Conservation (phyloP, 768 basidiomycete species). For the Clitopilus hobsonii region DNA sequence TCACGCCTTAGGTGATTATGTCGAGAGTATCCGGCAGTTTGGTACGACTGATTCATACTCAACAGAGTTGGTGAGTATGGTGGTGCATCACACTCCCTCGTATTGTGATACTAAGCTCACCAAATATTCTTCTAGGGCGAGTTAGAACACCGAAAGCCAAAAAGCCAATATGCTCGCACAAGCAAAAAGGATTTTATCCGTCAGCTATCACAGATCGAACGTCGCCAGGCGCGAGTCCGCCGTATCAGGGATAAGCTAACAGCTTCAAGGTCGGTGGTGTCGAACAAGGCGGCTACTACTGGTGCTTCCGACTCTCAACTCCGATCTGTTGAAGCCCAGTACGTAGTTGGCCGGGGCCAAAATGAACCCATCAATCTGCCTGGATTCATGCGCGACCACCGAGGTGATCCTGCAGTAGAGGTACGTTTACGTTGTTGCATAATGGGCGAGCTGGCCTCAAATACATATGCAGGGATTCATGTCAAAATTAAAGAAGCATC, state of each 20-base stretch:
- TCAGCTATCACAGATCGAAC: conserved; percentile 18
- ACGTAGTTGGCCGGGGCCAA: background rate
- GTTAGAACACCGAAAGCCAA: conserved; percentile 26
- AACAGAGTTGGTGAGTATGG: conserved; percentile 8
- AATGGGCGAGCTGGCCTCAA: too few relatives aligned
- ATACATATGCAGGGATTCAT: conserved; percentile 17
- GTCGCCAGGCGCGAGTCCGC: conserved; percentile 3
- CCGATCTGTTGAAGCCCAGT: background rate
- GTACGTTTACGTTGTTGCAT: background rate
- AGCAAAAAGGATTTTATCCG: conserved; percentile 20
- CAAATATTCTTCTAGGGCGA: conserved; percentile 24
- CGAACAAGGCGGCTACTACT: background rate
- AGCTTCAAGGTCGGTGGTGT: background rate
- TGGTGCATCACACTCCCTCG: background rate
- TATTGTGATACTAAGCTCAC: background rate
- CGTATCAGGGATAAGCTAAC: background rate
- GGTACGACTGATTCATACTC: conserved; percentile 6
- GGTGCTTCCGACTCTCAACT: background rate
- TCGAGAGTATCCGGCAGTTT: conserved; percentile 3
- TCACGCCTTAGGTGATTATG: conserved; percentile 4
- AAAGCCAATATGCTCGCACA: conserved; percentile 24
- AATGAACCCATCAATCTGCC: background rate
- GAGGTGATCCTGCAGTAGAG: background rate
- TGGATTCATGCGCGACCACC: background rate
- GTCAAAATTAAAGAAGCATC: conserved; percentile 27